Conservation (phyloP, 2,329 filamentous ascomycete species). For the Diplocarpon rosae region DNA sequence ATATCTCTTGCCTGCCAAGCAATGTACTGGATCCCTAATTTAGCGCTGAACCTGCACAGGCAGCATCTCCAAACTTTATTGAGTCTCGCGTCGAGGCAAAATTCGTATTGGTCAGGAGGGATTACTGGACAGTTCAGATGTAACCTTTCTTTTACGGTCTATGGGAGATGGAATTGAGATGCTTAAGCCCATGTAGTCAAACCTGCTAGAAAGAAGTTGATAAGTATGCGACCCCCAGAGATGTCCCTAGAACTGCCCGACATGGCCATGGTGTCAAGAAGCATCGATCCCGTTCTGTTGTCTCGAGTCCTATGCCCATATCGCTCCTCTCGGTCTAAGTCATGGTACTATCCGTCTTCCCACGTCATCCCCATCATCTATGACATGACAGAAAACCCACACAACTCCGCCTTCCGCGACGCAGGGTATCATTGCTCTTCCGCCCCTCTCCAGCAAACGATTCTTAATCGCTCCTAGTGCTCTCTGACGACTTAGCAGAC, state of each 20-base stretch:
- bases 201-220: constrained; percentile 2
- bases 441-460: background rate
- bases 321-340: background rate
- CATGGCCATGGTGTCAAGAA: background rate
- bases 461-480: background rate
- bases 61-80: too few relatives aligned
- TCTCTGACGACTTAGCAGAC: constrained; percentile 26
- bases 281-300: background rate
- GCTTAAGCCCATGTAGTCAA: background rate
- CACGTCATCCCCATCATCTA: background rate
- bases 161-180: constrained; percentile 1
- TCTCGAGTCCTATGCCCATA: background rate
- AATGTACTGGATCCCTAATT: too few relatives aligned
- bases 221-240: background rate
- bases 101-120: too few relatives aligned
- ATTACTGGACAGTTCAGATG: too few relatives aligned
- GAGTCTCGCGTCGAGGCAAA: too few relatives aligned
- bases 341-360: background rate
- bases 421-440: constrained; percentile 12
- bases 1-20: too few relatives aligned
- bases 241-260: too few relatives aligned
- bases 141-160: background rate
- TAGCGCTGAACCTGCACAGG: too few relatives aligned
- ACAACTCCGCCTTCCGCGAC: background rate
- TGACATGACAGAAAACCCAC: background rate